Base-by-base conservation (phyloP, 2,329 filamentous ascomycete species). In the Didymella sp. region DNA sequence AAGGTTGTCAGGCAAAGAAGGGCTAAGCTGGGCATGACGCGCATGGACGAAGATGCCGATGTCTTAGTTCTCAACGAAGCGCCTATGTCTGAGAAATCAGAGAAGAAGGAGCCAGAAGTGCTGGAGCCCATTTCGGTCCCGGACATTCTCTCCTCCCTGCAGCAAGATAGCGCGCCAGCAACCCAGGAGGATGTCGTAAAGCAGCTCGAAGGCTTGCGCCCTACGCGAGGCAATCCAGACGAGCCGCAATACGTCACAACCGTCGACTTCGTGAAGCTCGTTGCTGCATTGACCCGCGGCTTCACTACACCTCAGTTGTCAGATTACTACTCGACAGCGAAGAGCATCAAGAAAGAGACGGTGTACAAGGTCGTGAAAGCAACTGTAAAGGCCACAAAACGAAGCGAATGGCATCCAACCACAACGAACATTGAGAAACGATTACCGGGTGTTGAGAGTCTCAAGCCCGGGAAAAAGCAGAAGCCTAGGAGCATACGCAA, bases 11-110 rank as follows among this genome's bases (percentile, higher is more conserved):
- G 63, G 38, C 72, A 73, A 42, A 67, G 61, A 1, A 72, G 71
- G 1, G 69, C 70, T 17, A 60, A 61, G 21, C 51, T 77, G 40
- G 72, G 71, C 15, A 53, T 73, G 12, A 71, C 70, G 60, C 63
- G 64, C 12, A 60, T 77, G 57, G 75, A 75, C 42, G 61, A 68
- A 40, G 69, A 74, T 50, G 68, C 75, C 30, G 69, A 75, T 11
- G 73, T 77, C 21, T 56, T 77, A 15, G 68, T 77, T 24, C 48
- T 77, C 21, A 64, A 63, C 41, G 74, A 76, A 51, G 56, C 70
- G 11, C 56, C 49, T 6, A 53, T 68, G 6, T 42, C 35, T 7
- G 28, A 43, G 17, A 25, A 33, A 7, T 19, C 37, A 6, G 38
- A 60, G 24, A 61, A 27, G 42, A 44, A 11, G 37, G 47, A 22